Evolutionary conservation across 805 yeast species (phyloP).

Genomic region (Saccharomycopsis oosterbeekiorum): DNA sequence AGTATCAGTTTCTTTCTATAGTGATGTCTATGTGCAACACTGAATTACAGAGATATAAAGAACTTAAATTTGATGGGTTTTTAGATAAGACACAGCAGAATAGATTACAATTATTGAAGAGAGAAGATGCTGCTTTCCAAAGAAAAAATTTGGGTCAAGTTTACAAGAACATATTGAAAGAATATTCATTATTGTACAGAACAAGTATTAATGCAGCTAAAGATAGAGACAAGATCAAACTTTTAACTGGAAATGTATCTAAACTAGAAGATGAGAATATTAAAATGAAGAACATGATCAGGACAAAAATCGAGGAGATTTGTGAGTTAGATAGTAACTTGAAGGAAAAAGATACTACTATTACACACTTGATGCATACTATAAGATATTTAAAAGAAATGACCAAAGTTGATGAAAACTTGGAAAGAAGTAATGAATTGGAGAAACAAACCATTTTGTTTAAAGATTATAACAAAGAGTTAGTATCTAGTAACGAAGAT

Average conservation of each 20-base stretch:
- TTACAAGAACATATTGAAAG: conserved; percentile 4
- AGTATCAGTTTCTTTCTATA: conserved; percentile 11
- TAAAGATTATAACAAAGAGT: background rate
- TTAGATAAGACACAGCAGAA: conserved; percentile 7
- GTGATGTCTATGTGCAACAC: conserved; percentile 8
- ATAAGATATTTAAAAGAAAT: background rate
- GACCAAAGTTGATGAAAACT: background rate
- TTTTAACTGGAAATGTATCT: conserved; percentile 19
- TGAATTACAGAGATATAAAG: conserved; percentile 8
- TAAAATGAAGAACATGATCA: background rate
- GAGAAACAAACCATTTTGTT: background rate
- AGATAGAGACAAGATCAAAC: conserved; percentile 6
- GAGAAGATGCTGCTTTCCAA: conserved; percentile 8
- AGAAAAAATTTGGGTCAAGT: background rate
- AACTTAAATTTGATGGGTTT: conserved; percentile 2
- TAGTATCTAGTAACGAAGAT: background rate
- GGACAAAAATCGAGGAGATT: background rate
- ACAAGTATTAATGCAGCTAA: conserved; percentile 7
- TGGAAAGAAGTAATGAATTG: background rate
- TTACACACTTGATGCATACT: conserved; percentile 2
- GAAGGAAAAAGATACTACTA: conserved; percentile 8
- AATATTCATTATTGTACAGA: conserved; percentile 6
- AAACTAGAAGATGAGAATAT: background rate
- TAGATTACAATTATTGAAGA: conserved; percentile 8
- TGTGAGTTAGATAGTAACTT: background rate